phyloP scores from a whole-genome alignment of 202 grass and related monocot genomes.

The Carex sylvatica region DNA sequence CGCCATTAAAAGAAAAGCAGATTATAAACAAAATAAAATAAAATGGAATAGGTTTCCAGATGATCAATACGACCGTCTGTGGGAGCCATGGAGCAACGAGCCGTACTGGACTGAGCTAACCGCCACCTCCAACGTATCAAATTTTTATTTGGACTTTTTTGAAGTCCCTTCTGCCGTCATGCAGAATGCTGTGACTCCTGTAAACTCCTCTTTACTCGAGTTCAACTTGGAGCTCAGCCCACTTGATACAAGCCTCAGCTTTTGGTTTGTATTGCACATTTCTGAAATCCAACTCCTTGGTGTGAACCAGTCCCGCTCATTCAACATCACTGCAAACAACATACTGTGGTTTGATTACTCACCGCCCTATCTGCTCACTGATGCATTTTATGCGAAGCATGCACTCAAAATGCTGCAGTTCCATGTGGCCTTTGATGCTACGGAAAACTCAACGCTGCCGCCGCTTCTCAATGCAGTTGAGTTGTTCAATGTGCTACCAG shows the following conservation, averaged over 20 bases:
- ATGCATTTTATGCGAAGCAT: not conserved
- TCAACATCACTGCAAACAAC: constrained; percentile 42
- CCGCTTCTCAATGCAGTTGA: constrained; percentile 68
- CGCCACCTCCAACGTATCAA: constrained; percentile 18
- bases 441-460: constrained; percentile 42
- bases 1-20: not conserved
- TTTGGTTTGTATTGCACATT: constrained; percentile 28
- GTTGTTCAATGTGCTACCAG: constrained; percentile 38
- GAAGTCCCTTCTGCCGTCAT: constrained; percentile 40
- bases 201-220: constrained; percentile 27
- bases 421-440: constrained; percentile 33
- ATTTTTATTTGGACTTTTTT: not conserved
- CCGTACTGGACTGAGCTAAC: constrained; percentile 24
- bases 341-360: constrained; percentile 6
- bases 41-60: constrained; percentile 45
- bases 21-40: not conserved
- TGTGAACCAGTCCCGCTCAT: constrained; percentile 21
- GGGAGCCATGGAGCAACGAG: not conserved
- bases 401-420: not conserved
- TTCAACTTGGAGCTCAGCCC: not conserved
- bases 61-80: constrained; percentile 9
- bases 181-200: constrained; percentile 38
- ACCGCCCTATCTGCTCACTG: constrained; percentile 7
- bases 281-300: constrained; percentile 37
- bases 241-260: constrained; percentile 12